Evolutionary conservation across 768 basidiomycete species (phyloP), one percentile per base, ranked within the genome.

Genomic region (Leccinum broughii): DNA sequence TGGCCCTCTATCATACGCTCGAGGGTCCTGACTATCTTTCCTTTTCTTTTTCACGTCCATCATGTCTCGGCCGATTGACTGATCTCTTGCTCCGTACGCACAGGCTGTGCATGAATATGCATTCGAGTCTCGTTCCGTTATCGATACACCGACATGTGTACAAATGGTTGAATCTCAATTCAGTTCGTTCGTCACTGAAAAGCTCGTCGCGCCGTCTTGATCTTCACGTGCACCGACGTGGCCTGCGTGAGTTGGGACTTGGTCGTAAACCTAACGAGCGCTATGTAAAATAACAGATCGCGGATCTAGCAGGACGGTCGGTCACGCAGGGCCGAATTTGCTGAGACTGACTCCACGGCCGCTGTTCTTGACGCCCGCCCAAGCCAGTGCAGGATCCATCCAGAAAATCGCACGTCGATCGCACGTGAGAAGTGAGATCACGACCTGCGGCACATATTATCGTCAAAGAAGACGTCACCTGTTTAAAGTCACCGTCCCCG

Each of bases 341-440:
- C 92, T 93, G 66, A 98, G 76, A 68, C 92, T 95, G 61, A 98
- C 79, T 1, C 96, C 97, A 30, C 95, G 80, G 26, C 97, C 97
- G 24, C 24, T 24, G 24, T 24, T 3, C 24, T 24, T 24, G 24
- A 24, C 24, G 3, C 96, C 96, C 3, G 89, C 92, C 97, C 97
- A 99, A 0, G 92, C 83, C 2, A 98, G 78, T 4, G 95, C 93
- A 2, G 97, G 96, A 69, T 99, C 97, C 24, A 69, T 98, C 97
- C 22, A 3, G 24, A 24, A 24, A 24, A 24, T 24, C 24, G 3
- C 24, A 24, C 90, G 62, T 51, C 24, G 20, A 17, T 53, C 8
- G 15, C 17, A 15, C 14, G 3, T 4, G 13, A n/a, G 14, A 1
- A 48, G 17, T 61, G 9, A 59, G 57, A 54, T 37, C 1, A 13